phyloP scores from a whole-genome alignment of 768 basidiomycete species.

The Heimioporus sp. region DNA sequence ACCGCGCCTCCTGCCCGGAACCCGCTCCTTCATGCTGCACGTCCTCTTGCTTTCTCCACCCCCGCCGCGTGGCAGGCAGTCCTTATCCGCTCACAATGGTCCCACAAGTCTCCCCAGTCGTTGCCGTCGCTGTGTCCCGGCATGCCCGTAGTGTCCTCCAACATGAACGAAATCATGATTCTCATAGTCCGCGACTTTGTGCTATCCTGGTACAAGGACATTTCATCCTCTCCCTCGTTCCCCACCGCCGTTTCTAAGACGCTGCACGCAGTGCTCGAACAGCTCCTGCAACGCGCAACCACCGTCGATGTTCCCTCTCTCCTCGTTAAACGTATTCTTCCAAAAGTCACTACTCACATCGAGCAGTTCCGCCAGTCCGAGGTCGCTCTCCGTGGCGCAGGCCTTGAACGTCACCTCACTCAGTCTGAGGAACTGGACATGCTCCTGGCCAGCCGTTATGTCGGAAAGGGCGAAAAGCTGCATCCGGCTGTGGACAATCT shows the following conservation, averaged over 20 bases:
- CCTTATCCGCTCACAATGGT: slow-evolving; percentile 88
- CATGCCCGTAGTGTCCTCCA: slow-evolving; percentile 62
- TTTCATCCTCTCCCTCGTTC: slow-evolving; percentile 87
- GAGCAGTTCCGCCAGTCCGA: slow-evolving; percentile 92
- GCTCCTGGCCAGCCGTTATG: slow-evolving; percentile 80
- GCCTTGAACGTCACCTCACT: slow-evolving; percentile 76
- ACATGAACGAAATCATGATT: slow-evolving; percentile 76
- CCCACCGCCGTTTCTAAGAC: slow-evolving; percentile 79
- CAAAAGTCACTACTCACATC: slow-evolving; percentile 86
- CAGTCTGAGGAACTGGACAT: slow-evolving; percentile 90
- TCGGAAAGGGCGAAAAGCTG: slow-evolving; percentile 59
- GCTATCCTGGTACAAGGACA: slow-evolving; percentile 80
- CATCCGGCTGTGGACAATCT: slow-evolving; percentile 88
- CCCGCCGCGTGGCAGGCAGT: slow-evolving; percentile 95
- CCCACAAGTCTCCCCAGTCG: slow-evolving; percentile 65
- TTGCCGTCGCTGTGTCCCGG: slow-evolving; percentile 65
- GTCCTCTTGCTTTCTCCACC: slow-evolving; percentile 83
- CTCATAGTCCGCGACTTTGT: slow-evolving; percentile 87
- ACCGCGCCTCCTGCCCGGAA: slow-evolving; percentile 32
- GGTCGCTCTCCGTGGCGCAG: slow-evolving; percentile 77
- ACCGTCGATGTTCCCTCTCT: slow-evolving; percentile 72
- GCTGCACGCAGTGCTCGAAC: slow-evolving; percentile 63
- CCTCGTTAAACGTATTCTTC: slow-evolving; percentile 79
- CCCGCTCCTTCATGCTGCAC: slow-evolving; percentile 54
- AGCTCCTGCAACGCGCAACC: slow-evolving; percentile 53